Conservation (phyloP, 2,329 filamentous ascomycete genomes). For the Didymella sp. region DNA sequence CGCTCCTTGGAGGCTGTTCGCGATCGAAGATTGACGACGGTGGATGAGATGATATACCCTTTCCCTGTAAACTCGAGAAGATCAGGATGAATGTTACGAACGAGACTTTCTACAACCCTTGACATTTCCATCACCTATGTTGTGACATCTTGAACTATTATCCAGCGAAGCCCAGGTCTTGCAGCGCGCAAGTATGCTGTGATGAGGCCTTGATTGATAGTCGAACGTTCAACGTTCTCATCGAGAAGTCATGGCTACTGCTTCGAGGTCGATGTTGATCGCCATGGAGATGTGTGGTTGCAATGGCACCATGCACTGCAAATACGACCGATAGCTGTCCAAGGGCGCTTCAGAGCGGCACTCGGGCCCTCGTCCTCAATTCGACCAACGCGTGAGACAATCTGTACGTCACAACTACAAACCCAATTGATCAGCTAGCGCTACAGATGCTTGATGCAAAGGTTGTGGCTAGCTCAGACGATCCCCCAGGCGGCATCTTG, state of each 20-base stretch:
- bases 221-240: no score
- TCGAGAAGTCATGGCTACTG: no score
- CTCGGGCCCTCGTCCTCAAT: not conserved
- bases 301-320: not conserved
- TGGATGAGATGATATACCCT: constrained; percentile 4
- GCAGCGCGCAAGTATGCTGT: no score
- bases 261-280: no score
- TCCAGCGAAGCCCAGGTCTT: no score
- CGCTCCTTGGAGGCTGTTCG: not conserved
- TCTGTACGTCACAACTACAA: constrained; percentile 1
- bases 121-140: no score
- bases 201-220: no score
- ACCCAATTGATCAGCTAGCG: not conserved
- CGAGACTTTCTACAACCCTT: not conserved
- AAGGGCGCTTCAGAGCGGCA: not conserved
- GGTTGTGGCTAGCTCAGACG: not conserved
- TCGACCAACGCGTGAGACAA: not conserved
- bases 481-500: not conserved
- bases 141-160: no score
- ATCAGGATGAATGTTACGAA: not conserved
- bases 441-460: not conserved
- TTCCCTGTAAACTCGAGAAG: not conserved
- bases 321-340: not conserved
- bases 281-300: no score
- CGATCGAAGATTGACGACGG: not conserved